Evolutionary conservation across 1,284 basidiomycete species (phyloP).

Genomic region (Cutaneotrichosporon dermatis): DNA sequence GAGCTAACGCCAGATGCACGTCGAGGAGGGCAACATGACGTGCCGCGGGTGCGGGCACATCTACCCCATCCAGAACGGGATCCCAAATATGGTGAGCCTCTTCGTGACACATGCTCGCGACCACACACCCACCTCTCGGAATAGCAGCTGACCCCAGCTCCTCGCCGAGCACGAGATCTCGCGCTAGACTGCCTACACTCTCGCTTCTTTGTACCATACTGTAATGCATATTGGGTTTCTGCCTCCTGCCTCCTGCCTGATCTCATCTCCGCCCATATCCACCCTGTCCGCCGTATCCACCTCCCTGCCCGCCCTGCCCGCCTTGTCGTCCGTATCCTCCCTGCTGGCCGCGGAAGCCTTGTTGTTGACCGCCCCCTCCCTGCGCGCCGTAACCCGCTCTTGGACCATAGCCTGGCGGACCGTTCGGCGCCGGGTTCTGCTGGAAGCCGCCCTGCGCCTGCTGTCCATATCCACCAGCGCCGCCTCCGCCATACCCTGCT

Average conservation of each 20-base stretch:
- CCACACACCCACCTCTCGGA: neutral
- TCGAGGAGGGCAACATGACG: constrained; percentile 88
- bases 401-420: neutral
- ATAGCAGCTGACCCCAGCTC: constrained; percentile 55
- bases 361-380: constrained; percentile 1
- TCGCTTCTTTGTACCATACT: constrained; percentile 4
- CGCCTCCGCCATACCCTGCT: neutral
- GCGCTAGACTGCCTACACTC: constrained; percentile 21
- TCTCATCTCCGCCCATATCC: constrained; percentile 6
- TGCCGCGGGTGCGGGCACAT: constrained; percentile 89
- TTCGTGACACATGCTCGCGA: too few species aligned
- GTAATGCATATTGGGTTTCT: constrained; percentile 15
- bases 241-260: neutral
- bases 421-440: neutral
- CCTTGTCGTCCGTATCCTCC: constrained; percentile 4
- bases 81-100: constrained; percentile 91
- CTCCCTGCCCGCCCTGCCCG: neutral
- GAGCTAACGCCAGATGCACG: constrained; percentile 65
- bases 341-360: constrained; percentile 2
- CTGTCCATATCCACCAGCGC: constrained; percentile 9
- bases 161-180: constrained; percentile 84
- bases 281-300: neutral
- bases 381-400: neutral
- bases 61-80: constrained; percentile 88
- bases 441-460: constrained; percentile 4